Evolutionary conservation across 257 asterid species (phyloP).

Genomic region (Salvia rosmarinus): DNA sequence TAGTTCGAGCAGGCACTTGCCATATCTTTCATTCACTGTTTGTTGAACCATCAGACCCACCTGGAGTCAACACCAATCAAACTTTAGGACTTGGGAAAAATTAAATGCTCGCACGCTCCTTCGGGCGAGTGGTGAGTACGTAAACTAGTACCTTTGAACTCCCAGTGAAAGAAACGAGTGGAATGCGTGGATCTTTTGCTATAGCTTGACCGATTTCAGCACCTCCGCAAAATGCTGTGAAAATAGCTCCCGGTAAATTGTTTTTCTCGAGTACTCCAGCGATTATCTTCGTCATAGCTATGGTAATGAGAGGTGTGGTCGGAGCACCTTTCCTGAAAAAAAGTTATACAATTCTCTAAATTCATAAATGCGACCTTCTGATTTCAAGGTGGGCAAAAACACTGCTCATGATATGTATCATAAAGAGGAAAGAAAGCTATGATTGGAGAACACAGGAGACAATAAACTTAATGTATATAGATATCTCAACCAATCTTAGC

Average conservation of each 20-base stretch:
- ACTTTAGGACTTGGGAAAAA: neutral
- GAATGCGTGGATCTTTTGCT: conserved; percentile 83
- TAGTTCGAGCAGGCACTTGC: conserved; percentile 89
- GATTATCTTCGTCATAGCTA: conserved; percentile 84
- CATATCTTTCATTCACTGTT: conserved; percentile 82
- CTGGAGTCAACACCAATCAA: conserved; percentile 40
- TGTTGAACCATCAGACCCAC: conserved; percentile 95
- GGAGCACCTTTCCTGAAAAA: conserved; percentile 98
- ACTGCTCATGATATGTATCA: neutral
- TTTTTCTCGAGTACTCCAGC: conserved; percentile 89
- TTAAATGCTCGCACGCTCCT: no score
- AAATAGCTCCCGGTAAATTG: conserved; percentile 91
- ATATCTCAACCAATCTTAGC: neutral
- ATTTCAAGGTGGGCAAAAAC: neutral
- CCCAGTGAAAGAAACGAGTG: conserved; percentile 93
- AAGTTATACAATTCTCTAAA: conserved; percentile 16
- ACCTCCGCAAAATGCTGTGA: conserved; percentile 94
- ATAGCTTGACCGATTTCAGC: conserved; percentile 95
- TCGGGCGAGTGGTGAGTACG: neutral
- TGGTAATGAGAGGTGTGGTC: conserved; percentile 86
- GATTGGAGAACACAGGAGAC: neutral
- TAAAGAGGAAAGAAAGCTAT: neutral
- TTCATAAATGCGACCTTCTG: conserved; percentile 16
- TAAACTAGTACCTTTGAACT: conserved; percentile 73
- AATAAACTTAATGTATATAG: neutral